Conservation (phyloP, 345 rosid species). For the Bretschneidera sinensis region DNA sequence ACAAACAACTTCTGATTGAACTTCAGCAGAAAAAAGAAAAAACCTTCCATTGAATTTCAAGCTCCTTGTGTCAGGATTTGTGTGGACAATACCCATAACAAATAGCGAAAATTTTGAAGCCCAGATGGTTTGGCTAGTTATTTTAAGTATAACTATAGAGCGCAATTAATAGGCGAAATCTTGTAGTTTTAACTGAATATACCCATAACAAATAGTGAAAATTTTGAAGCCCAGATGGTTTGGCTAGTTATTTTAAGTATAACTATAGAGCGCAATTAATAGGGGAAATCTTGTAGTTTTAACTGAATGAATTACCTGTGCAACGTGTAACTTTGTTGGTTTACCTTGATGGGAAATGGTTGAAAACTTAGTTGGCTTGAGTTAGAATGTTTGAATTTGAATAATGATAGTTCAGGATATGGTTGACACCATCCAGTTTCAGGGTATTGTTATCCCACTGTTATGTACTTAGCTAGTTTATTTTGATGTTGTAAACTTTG, state of each 20-base stretch:
- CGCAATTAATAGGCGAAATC: too few species aligned
- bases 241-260: not conserved
- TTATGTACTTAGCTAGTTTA: not conserved
- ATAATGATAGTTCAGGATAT: too few species aligned
- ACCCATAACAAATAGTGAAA: not conserved
- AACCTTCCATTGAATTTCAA: too few species aligned
- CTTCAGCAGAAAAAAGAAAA: too few species aligned
- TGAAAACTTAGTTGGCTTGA: too few species aligned
- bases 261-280: too few species aligned
- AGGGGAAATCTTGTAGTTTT: not conserved
- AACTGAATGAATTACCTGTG: not conserved
- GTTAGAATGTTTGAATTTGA: not conserved
- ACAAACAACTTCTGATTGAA: not conserved
- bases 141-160: too few species aligned
- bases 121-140: not conserved
- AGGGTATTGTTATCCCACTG: too few species aligned
- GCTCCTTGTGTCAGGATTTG: not conserved
- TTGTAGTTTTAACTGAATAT: not conserved
- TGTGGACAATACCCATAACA: not conserved
- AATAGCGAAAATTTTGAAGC: not conserved
- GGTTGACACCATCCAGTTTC: not conserved
- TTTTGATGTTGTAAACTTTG: not conserved
- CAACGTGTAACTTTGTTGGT: not conserved
- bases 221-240: not conserved
- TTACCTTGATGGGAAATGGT: too few species aligned